These are phyloP conservation scores for Ceriops decandra DNA, from an alignment of 345 rosid genomes.

Conservation along the genomic window DNA sequence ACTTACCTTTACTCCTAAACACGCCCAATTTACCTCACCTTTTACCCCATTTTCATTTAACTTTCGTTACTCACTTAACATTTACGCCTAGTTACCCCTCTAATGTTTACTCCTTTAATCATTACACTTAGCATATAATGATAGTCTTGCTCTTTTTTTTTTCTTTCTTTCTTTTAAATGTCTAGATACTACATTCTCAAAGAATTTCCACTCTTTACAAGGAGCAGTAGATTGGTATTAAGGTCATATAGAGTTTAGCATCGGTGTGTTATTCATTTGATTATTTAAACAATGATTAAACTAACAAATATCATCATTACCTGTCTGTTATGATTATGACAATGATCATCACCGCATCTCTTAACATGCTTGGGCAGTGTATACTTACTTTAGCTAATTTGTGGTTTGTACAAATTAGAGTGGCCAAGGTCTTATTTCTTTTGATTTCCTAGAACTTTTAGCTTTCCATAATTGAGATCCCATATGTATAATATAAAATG, in stretches of 20 bases:
- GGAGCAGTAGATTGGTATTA: background rate
- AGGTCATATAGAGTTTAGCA: too few species aligned
- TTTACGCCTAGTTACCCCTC: too few species aligned
- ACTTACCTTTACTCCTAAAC: too few species aligned
- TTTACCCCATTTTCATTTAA: too few species aligned
- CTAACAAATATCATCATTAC: background rate
- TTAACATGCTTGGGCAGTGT: conserved; percentile 1
- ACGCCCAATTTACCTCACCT: too few species aligned
- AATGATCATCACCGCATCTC: conserved; percentile 1
- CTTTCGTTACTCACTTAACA: too few species aligned
- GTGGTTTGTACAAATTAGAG: too few species aligned
- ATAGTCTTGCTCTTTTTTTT: conserved; percentile 32
- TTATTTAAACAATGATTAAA: conserved; percentile 16
- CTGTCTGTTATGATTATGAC: background rate
- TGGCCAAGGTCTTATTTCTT: background rate
- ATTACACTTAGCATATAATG: conserved; percentile 39
- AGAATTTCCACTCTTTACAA: conserved; percentile 6
- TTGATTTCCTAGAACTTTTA: too few species aligned
- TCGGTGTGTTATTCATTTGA: background rate
- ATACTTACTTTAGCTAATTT: too few species aligned
- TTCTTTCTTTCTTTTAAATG: conserved; percentile 24
- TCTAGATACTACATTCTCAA: conserved; percentile 13
- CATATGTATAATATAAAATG: too few species aligned
- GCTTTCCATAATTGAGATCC: too few species aligned
- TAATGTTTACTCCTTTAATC: conserved; percentile 4